These are phyloP conservation scores for Bromus sterilis DNA, from an alignment of 176 grass and related monocot genomes.

Conservation along the genomic window DNA sequence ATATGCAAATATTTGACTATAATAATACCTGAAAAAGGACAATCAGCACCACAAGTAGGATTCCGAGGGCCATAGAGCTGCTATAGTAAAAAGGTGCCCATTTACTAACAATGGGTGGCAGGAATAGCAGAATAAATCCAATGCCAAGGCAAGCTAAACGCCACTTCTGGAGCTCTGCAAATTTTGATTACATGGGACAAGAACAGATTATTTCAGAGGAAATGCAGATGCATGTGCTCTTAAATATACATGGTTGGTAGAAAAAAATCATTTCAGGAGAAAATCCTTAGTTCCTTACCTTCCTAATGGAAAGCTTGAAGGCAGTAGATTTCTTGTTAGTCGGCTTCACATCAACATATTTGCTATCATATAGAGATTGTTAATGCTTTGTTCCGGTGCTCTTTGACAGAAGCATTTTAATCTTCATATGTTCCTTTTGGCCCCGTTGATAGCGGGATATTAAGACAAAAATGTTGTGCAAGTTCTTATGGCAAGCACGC, in stretches of 20 bases:
- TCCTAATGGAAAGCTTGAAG: conserved; percentile 70
- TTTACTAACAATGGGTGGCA: conserved; percentile 74
- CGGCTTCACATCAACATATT: conserved; percentile 73
- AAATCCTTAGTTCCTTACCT: conserved; percentile 63
- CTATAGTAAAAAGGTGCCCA: conserved; percentile 96
- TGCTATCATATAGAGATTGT: conserved; percentile 71
- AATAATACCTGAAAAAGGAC: conserved; percentile 80
- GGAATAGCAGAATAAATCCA: conserved; percentile 62
- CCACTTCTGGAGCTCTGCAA: conserved; percentile 89
- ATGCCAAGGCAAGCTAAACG: conserved; percentile 74
- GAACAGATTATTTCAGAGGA: conserved; percentile 1
- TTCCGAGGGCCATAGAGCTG: conserved; percentile 87
- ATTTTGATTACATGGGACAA: background rate
- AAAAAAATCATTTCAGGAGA: background rate
- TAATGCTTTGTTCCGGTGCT: no score
- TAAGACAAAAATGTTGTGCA: no score
- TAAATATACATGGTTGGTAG: background rate
- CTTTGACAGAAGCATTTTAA: no score
- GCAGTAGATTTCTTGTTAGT: conserved; percentile 57
- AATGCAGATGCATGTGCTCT: background rate
- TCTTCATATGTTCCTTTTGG: no score
- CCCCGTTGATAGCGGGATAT: no score
- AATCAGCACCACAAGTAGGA: conserved; percentile 81
- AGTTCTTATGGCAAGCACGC: no score
- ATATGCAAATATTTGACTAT: background rate